phyloP scores from a whole-genome alignment of 139 green algal genomes.

The Haematococcus lacustris region DNA sequence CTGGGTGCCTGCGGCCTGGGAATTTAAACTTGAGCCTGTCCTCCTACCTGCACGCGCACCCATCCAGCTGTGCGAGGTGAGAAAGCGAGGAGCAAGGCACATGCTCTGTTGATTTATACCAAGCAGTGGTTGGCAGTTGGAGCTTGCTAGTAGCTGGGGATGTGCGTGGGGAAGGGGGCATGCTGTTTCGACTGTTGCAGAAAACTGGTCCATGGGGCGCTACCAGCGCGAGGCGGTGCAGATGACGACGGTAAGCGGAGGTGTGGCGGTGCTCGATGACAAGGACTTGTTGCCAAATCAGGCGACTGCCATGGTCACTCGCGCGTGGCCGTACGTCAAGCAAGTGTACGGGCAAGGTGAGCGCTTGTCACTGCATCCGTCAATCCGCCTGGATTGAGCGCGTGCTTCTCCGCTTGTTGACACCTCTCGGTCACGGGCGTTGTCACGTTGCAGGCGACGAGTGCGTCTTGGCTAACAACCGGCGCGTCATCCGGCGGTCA shows the following conservation, averaged over 20 bases:
- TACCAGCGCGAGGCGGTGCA: conserved; percentile 13
- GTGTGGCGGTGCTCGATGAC: conserved; percentile 5
- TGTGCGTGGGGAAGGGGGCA: no score
- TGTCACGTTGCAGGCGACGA: conserved; percentile 17
- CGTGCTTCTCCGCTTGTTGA: no score
- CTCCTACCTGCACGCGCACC: no score
- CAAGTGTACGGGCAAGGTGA: conserved; percentile 20
- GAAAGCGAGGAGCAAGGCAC: no score
- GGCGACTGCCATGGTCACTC: not conserved
- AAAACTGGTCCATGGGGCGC: conserved; percentile 26
- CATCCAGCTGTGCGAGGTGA: no score
- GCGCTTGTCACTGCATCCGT: not conserved
- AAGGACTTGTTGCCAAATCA: conserved; percentile 30
- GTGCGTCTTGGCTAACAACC: conserved; percentile 20
- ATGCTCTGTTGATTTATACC: no score
- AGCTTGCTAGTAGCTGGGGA: no score
- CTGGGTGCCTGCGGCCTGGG: no score
- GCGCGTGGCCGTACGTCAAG: conserved; percentile 28
- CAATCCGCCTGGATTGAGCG: no score
- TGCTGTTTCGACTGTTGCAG: no score
- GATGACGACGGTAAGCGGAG: not conserved
- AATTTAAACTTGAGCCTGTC: no score
- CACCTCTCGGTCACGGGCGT: not conserved
- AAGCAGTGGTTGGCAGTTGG: no score
- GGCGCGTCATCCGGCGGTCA: conserved; percentile 8